A percentile compares a stretch with the other conserved stretches of the same genome.
phyloP scores from a whole-genome alignment of 352 stramenopile species.

The Phytophthora hibernalis region DNA sequence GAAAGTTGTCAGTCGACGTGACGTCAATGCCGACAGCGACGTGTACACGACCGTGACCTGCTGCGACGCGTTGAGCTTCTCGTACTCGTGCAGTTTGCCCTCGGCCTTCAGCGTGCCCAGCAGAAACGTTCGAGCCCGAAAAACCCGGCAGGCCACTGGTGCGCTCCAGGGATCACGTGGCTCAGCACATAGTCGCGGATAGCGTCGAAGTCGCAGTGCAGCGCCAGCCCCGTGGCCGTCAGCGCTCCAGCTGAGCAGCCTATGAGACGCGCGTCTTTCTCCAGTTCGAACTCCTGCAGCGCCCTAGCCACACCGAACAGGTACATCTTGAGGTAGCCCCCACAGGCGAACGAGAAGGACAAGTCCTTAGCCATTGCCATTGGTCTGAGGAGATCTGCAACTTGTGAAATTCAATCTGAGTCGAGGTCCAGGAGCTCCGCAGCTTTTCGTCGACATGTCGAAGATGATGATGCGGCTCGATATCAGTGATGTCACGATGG shows the following conservation, averaged over 20 bases:
- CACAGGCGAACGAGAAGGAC: conserved; percentile 89
- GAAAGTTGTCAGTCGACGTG: conserved; percentile 73
- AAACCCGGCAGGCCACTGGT: conserved; percentile 54
- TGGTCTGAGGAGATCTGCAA: too few relatives aligned
- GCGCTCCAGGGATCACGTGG: conserved; percentile 60
- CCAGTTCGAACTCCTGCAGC: conserved; percentile 76
- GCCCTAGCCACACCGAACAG: conserved; percentile 88
- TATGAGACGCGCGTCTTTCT: conserved; percentile 68
- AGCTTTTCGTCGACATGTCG: conserved; percentile 23
- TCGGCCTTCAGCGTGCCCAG: conserved; percentile 46
- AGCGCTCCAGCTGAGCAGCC: conserved; percentile 83
- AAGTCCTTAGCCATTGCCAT: conserved; percentile 24
- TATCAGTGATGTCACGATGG: conserved; percentile 9
- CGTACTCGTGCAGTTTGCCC: conserved; percentile 54
- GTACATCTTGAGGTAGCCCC: conserved; percentile 91
- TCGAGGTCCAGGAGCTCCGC: background rate
- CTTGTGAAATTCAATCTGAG: conserved; percentile 22
- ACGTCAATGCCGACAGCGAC: conserved; percentile 72
- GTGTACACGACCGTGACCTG: conserved; percentile 76
- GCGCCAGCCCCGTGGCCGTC: conserved; percentile 70
- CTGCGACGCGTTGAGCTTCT: conserved; percentile 55
- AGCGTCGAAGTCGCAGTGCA: conserved; percentile 78
- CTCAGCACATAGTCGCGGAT: conserved; percentile 72
- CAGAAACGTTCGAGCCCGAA: conserved; percentile 75
- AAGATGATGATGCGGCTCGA: conserved; percentile 2